Percentiles rank a stretch among this genome's conserved stretches.
phyloP scores from a whole-genome alignment of 2,329 filamentous ascomycete genomes.

The Colletotrichum sidae region DNA sequence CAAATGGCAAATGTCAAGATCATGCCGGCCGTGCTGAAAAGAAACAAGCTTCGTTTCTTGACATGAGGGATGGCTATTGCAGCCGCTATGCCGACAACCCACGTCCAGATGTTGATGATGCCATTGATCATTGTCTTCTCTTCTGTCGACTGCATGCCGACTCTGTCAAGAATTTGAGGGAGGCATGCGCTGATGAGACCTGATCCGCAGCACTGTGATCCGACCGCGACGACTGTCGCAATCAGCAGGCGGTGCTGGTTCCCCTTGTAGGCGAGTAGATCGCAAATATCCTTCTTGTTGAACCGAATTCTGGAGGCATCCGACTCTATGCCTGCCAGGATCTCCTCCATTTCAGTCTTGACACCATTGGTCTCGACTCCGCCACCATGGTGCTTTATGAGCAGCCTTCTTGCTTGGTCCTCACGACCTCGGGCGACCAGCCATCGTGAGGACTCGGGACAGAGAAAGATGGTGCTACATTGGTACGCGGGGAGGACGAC shows the following conservation, averaged over 20 bases:
- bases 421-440: constrained; percentile 20
- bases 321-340: constrained; percentile 34
- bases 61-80: constrained; percentile 20
- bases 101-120: constrained; percentile 29
- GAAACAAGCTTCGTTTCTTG: constrained; percentile 24
- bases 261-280: constrained; percentile 18
- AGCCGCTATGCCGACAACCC: constrained; percentile 22
- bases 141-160: constrained; percentile 16
- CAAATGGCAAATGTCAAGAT: constrained; percentile 32
- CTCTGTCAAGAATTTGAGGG: constrained; percentile 12
- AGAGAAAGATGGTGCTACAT: constrained; percentile 1
- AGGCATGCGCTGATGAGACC: constrained; percentile 25
- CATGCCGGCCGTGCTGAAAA: constrained; percentile 35
- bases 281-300: constrained; percentile 31
- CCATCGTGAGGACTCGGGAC: constrained; percentile 26
- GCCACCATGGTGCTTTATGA: constrained; percentile 37
- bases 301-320: constrained; percentile 30
- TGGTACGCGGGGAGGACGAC: constrained; percentile 11
- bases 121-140: constrained; percentile 27
- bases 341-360: constrained; percentile 28
- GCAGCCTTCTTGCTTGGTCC: constrained; percentile 15
- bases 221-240: constrained; percentile 21
- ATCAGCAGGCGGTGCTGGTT: constrained; percentile 27
- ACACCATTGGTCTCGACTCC: constrained; percentile 29
- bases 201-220: constrained; percentile 29